Evolutionary conservation across 768 basidiomycete genomes (phyloP), one percentile per base, ranked within the genome.

Genomic region (Butyriboletus loyo): DNA sequence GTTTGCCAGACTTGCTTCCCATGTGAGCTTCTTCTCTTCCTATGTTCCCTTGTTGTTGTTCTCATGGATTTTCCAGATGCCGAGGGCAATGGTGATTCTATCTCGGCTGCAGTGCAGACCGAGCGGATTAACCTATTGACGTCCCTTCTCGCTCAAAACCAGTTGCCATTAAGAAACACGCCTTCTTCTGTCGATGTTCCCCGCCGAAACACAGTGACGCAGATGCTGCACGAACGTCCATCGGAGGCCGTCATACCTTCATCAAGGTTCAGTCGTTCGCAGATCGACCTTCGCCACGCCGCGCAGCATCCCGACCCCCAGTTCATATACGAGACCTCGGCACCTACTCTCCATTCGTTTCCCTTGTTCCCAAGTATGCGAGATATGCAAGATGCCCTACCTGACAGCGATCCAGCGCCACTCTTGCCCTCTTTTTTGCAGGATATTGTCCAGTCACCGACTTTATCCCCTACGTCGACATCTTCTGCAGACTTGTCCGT

Each of bases 1-100:
- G 91, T 93, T 53, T 93, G 90, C 72, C 90, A 92, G 76, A 91
- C 88, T 10, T 92, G 90, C 70, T 81, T 83, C 54, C 89, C 90
- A 43, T 92, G 88, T 89, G 62, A 57, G 85, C 78, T 53, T 49
- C 53, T 53, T 52, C 22, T 37, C 53, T 54, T 52, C 48, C 36
- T 27, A 13, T 43, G 49, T 50, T 53, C 41, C 30, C 46, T 50
- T 50, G 36, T 47, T 49, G 28, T 43, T 17, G 50, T 49, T 48
- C 52, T 66, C 39, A 63, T 48, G 10, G 13, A 27, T 31, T 19
- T 24, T 10, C 13, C 55, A 91, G 89, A 91, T 57, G 90, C 90
- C 13, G 90, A 92, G 64, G 90, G 90, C 2, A 92, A 92, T 60
- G 88, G 89, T 4, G 90, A 92, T 67, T 91, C 88, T 4, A 89